Percentiles rank a stretch among this genome's conserved stretches.
phyloP scores from a whole-genome alignment of 495 filamentous ascomycete species.

The Daldinia concentrica region DNA sequence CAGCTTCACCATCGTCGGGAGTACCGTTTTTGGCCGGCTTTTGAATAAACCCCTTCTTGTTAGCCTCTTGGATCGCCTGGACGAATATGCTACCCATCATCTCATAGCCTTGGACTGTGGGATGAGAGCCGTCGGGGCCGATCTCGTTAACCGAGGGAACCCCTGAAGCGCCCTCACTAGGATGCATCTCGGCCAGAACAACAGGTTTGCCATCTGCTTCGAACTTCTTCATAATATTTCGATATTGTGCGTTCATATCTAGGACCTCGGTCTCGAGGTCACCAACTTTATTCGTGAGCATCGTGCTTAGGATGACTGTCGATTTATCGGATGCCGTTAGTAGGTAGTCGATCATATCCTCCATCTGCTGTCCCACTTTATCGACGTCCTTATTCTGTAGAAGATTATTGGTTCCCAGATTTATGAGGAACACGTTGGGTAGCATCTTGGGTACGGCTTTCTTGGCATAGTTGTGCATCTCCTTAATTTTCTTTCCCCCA shows the following conservation, averaged over 20 bases:
- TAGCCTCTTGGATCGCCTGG: conserved; percentile 45
- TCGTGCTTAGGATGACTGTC: conserved; percentile 39
- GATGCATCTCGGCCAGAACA: conserved; percentile 39
- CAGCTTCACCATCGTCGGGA: conserved; percentile 38
- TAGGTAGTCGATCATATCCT: conserved; percentile 31
- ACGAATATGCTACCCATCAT: conserved; percentile 54
- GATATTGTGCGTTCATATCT: conserved; percentile 47
- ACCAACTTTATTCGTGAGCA: conserved; percentile 41
- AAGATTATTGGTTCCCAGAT: conserved; percentile 52
- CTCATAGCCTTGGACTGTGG: conserved; percentile 53
- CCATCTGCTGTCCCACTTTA: conserved; percentile 37
- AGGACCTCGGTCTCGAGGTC: conserved; percentile 42
- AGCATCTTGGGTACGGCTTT: conserved; percentile 36
- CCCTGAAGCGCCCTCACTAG: conserved; percentile 22
- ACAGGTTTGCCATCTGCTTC: conserved; percentile 32
- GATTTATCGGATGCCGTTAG: conserved; percentile 29
- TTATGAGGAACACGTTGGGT: conserved; percentile 50
- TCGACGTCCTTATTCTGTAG: conserved; percentile 35
- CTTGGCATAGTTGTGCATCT: conserved; percentile 43
- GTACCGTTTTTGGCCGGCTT: conserved; percentile 43
- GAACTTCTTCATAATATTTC: conserved; percentile 33
- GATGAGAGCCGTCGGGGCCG: conserved; percentile 46
- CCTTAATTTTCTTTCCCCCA: conserved; percentile 45
- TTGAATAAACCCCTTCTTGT: conserved; percentile 42
- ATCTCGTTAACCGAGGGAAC: conserved; percentile 29